Evolutionary conservation across 352 stramenopile species (phyloP).

Genomic region (Pythium volutum): DNA sequence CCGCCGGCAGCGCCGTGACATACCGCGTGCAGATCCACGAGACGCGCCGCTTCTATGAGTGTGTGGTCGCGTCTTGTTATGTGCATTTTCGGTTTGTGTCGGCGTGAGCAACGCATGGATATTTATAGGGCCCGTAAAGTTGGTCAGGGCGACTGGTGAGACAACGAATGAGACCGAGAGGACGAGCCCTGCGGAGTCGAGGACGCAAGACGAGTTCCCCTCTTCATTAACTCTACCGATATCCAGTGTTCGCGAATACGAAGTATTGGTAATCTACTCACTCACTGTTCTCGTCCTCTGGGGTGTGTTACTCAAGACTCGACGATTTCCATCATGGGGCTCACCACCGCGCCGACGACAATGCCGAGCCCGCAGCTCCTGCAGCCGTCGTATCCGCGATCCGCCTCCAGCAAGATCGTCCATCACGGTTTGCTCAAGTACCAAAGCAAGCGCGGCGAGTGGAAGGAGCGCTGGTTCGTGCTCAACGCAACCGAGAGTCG

Average conservation of each 20-base stretch:
- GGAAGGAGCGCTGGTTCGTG: slow-evolving; percentile 74
- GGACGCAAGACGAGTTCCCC: slow-evolving; percentile 15
- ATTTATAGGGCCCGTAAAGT: neutral
- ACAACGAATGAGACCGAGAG: neutral
- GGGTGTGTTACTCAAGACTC: too few relatives aligned
- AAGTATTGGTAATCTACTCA: neutral
- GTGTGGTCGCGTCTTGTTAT: slow-evolving; percentile 4
- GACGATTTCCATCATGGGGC: neutral
- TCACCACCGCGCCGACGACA: neutral
- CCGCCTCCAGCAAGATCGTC: slow-evolving; percentile 11
- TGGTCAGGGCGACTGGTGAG: neutral
- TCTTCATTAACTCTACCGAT: too few relatives aligned
- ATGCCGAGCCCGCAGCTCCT: neutral
- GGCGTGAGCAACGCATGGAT: neutral
- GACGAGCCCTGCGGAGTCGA: neutral
- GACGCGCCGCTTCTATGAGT: slow-evolving; percentile 18
- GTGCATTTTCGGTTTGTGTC: slow-evolving; percentile 9
- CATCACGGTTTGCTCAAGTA: slow-evolving; percentile 56
- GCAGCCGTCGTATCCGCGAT: neutral
- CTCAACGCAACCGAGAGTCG: slow-evolving; percentile 38
- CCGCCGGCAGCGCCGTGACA: neutral
- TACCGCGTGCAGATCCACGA: slow-evolving; percentile 6
- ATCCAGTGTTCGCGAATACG: neutral
- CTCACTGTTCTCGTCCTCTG: neutral
- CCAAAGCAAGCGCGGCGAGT: slow-evolving; percentile 35